These are phyloP conservation scores for Exophiala xenobiotica DNA, from an alignment of 2,329 filamentous ascomycete species.

Conservation along the genomic window DNA sequence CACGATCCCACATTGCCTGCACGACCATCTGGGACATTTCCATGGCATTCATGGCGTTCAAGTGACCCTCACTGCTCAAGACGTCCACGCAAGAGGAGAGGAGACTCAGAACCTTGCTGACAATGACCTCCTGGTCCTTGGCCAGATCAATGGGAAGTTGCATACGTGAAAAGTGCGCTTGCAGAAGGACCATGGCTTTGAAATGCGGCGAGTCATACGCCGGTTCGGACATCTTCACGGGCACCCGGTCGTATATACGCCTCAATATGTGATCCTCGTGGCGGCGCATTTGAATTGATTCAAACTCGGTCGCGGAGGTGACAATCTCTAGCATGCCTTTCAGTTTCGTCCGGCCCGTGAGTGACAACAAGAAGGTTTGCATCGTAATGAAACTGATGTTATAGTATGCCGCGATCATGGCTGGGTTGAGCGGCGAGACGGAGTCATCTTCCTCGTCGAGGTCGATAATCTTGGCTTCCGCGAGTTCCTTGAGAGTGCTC, in stretches of 20 bases:
- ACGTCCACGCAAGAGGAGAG: conserved; percentile 93
- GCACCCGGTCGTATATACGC: conserved; percentile 89
- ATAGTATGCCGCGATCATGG: conserved; percentile 98
- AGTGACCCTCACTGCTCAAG: conserved; percentile 87
- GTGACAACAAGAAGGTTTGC: conserved; percentile 94
- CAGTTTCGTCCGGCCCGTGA: conserved; percentile 84
- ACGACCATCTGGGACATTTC: conserved; percentile 99
- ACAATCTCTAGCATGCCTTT: conserved; percentile 97
- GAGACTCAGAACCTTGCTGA: conserved; percentile 81
- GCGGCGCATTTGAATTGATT: conserved; percentile 87
- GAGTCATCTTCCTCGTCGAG: conserved; percentile 91
- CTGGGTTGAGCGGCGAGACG: conserved; percentile 85
- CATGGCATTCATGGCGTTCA: conserved; percentile 98
- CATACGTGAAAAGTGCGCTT: conserved; percentile 97
- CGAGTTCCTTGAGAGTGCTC: conserved; percentile 82
- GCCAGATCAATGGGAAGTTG: conserved; percentile 91
- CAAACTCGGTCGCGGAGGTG: conserved; percentile 94
- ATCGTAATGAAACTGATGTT: conserved; percentile 99
- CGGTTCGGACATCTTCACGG: conserved; percentile 88
- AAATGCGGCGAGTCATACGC: conserved; percentile 94
- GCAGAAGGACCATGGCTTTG: conserved; percentile 94
- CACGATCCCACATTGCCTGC: conserved; percentile 98
- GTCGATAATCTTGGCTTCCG: conserved; percentile 93
- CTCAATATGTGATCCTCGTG: conserved; percentile 86
- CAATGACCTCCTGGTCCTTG: conserved; percentile 88